Evolutionary conservation across 768 basidiomycete species (phyloP).

Genomic region (Hericium alpestre): DNA sequence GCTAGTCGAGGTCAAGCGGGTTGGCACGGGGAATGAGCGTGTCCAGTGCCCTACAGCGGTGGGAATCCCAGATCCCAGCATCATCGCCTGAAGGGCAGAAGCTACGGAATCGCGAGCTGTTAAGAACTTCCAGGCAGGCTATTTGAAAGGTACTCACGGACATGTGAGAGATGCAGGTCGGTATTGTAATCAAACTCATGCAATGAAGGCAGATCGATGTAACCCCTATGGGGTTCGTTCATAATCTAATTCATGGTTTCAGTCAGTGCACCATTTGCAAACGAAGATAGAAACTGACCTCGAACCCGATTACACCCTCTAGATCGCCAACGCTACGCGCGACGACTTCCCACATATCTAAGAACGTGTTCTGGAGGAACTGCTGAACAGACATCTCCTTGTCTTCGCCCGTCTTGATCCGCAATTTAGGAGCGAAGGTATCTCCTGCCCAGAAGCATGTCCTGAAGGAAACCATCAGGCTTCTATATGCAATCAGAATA

Average conservation of each 20-base stretch:
- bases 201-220: conserved; percentile 71
- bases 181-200: conserved; percentile 90
- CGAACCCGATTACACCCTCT: conserved; percentile 78
- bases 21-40: conserved; percentile 84
- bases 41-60: conserved; percentile 71
- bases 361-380: conserved; percentile 74
- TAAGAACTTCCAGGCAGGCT: not conserved
- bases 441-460: conserved; percentile 93
- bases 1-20: conserved; percentile 45
- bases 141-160: conserved; percentile 41
- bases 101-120: conserved; percentile 30
- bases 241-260: conserved; percentile 46
- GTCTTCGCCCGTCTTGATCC: conserved; percentile 35
- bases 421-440: conserved; percentile 70
- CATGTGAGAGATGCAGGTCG: conserved; percentile 74
- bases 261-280: not conserved
- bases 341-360: conserved; percentile 65
- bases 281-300: conserved; percentile 36
- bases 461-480: conserved; percentile 25
- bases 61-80: conserved; percentile 82
- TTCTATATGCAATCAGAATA: not conserved
- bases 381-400: conserved; percentile 58
- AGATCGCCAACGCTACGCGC: conserved; percentile 60
- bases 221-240: conserved; percentile 93
- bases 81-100: conserved; percentile 80